A percentile compares a stretch with the other conserved stretches of the same genome.
phyloP scores from a whole-genome alignment of 140 eudicot species.

The Stevia rebaudiana region DNA sequence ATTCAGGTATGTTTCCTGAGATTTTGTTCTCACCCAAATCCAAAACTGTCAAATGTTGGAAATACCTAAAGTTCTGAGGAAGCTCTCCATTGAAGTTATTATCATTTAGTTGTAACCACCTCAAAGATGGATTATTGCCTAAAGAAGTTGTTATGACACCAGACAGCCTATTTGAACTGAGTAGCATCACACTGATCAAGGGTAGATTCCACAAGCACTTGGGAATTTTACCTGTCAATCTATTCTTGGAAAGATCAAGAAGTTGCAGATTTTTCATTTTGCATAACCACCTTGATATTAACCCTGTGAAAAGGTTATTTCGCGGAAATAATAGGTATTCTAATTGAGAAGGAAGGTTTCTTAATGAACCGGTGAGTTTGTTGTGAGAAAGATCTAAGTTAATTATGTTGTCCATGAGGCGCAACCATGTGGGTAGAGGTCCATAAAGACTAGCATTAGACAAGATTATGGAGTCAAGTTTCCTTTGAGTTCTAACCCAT shows the following conservation, averaged over 20 bases:
- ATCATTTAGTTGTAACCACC: slow-evolving; percentile 16
- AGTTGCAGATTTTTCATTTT: background rate
- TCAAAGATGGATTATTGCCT: background rate
- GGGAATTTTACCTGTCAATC: slow-evolving; percentile 8
- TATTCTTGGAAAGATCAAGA: slow-evolving; percentile 12
- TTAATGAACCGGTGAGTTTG: background rate
- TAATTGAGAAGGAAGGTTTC: background rate
- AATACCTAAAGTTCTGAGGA: background rate
- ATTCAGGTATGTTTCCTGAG: slow-evolving; percentile 31
- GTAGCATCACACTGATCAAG: background rate
- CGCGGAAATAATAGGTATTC: background rate
- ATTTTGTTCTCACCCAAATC: slow-evolving; percentile 35
- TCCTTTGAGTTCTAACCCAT: background rate
- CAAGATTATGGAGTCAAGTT: background rate
- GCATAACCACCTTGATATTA: slow-evolving; percentile 12
- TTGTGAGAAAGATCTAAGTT: background rate
- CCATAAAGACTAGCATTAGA: background rate
- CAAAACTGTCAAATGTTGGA: background rate
- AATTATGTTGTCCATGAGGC: background rate
- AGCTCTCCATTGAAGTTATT: slow-evolving; percentile 25
- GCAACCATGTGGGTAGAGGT: background rate
- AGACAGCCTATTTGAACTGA: slow-evolving; percentile 15
- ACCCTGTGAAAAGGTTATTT: slow-evolving; percentile 15
- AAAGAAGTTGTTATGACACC: slow-evolving; percentile 25
- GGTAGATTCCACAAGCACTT: background rate